Evolutionary conservation across 345 rosid genomes (phyloP), one percentile per base, ranked within the genome.

Genomic region (Punica granatum): DNA sequence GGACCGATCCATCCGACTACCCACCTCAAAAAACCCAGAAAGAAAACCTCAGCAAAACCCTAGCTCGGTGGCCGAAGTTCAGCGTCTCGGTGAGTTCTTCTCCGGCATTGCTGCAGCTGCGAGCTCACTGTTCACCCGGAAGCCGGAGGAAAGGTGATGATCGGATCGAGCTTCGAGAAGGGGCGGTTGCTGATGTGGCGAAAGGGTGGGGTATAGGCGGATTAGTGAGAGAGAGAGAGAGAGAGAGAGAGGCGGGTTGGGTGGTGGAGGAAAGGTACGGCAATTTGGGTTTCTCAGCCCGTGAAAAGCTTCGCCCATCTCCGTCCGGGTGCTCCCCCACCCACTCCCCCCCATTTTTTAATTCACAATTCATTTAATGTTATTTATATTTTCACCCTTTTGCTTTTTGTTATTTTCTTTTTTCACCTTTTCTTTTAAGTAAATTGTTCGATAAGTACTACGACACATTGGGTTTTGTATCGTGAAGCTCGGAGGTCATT

Each of bases 1-100:
- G 70, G 82, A 31, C 53, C 96, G 88, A 86, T 91, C 88, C 99
- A 94, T 91, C 23, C 21, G 34, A 31, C n/a, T 25, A 19, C 25
- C 28, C 36, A 39, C 23, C 73, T 1, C 7, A 28, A 39, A 44
- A 18, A 39, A 65, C 21, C 18, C 26, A 60, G 64, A 66, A 19
- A 32, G 68, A 63, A 62, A 63, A 35, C 56, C 49, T 33, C 44
- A 1, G 62, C 63, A 56, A 67, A 71, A 36, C 66, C 48, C 51
- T 46, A 71, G 23, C 44, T 44, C 59, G 70, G 62, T 19, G 61
- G 44, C 44, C 15, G 61, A 39, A 42, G 48, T 63, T 63, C 31
- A 63, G 49, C 30, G 14, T 12, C 49, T 31, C 18, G 19, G 61
- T 42, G 46, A 42, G 43, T 39, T 63, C 49, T n/a, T 37, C 46